Conservation (phyloP, 768 basidiomycete genomes). For the Leucocoprinus leucothites region DNA sequence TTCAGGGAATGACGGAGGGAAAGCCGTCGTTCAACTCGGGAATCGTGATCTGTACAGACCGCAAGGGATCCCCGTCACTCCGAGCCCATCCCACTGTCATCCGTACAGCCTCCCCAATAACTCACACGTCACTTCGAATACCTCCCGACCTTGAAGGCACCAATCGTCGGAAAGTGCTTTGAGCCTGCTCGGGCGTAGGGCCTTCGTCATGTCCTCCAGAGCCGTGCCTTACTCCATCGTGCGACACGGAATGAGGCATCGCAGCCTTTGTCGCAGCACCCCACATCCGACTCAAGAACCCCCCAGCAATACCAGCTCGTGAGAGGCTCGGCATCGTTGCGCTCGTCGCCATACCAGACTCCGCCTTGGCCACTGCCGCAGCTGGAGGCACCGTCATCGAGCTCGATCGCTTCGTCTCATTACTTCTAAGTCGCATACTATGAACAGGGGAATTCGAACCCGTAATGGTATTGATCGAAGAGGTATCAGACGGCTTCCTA, state of each 20-base stretch:
- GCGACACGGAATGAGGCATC: conserved; percentile 1
- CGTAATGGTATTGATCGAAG: conserved; percentile 47
- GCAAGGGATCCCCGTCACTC: background rate
- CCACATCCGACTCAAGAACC: conserved; percentile 76
- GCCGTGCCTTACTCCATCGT: background rate
- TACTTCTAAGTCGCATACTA: conserved; percentile 11
- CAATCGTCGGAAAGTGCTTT: conserved; percentile 5
- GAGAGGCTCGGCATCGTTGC: conserved; percentile 30
- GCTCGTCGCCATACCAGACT: conserved; percentile 25
- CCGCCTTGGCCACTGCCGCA: conserved; percentile 21
- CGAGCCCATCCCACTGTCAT: background rate
- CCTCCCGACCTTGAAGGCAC: conserved; percentile 9
- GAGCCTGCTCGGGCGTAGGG: conserved; percentile 1
- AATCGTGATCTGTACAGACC: background rate
- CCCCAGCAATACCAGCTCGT: conserved; percentile 31
- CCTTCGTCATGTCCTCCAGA: background rate
- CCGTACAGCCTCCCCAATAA: background rate
- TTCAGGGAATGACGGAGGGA: background rate
- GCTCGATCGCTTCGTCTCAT: conserved; percentile 13
- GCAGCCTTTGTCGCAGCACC: conserved; percentile 41
- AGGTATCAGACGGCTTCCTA: conserved; percentile 49
- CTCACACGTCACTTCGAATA: conserved; percentile 3
- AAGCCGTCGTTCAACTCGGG: background rate
- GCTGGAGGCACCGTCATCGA: conserved; percentile 19
- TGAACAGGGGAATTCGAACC: conserved; percentile 20